Evolutionary conservation across 768 basidiomycete species (phyloP).

Genomic region (Coprinopsis sp.): DNA sequence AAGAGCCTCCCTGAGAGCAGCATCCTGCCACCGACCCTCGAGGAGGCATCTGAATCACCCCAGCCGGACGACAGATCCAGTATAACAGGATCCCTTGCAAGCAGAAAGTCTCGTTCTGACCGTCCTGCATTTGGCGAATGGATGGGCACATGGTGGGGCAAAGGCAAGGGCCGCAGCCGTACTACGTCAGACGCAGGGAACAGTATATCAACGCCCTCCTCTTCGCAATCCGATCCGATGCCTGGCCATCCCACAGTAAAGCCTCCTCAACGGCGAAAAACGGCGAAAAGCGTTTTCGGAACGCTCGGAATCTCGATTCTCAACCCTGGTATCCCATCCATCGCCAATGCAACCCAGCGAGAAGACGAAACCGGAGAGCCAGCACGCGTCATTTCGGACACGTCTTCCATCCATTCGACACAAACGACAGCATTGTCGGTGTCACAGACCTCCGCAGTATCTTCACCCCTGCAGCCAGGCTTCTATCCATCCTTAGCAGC

Average conservation of each 20-base stretch:
- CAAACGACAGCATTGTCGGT: no score
- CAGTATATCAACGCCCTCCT: constrained; percentile 12
- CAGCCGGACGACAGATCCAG: constrained; percentile 13
- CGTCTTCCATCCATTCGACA: no score
- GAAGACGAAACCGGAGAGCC: no score
- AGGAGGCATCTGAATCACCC: no score
- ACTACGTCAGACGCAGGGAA: constrained; percentile 15
- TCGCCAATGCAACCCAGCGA: no score
- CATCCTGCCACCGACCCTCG: constrained; percentile 20
- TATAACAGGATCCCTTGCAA: not conserved
- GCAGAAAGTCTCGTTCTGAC: constrained; percentile 29
- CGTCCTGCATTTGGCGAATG: constrained; percentile 62
- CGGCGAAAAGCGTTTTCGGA: constrained; percentile 64
- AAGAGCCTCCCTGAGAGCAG: constrained; percentile 29
- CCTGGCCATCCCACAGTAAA: constrained; percentile 13
- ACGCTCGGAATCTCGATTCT: constrained; percentile 66
- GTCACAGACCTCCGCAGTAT: no score
- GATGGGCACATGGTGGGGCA: constrained; percentile 74
- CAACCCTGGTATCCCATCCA: constrained; percentile 38
- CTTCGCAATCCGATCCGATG: constrained; percentile 9
- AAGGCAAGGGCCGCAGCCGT: constrained; percentile 36
- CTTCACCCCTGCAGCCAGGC: constrained; percentile 36
- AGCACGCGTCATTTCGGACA: no score
- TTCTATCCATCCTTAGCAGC: constrained; percentile 39
- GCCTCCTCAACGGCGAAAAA: constrained; percentile 33